phyloP scores from a whole-genome alignment of 768 basidiomycete species.

The Suillus fuscotomentosus region DNA sequence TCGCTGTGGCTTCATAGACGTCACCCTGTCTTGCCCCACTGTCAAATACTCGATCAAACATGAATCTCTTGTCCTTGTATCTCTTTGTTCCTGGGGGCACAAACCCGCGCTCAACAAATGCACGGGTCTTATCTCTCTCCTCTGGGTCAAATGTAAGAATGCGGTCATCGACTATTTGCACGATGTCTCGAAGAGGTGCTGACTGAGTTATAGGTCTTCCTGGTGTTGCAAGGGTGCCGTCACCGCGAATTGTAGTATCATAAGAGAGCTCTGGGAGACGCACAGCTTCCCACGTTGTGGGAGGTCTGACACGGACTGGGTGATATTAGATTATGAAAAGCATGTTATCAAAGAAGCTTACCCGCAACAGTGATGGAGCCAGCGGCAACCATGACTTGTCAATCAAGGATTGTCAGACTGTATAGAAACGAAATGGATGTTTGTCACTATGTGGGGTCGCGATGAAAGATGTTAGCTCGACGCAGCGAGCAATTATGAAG shows the following conservation, averaged over 20 bases:
- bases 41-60: slow-evolving; percentile 93
- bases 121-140: slow-evolving; percentile 76
- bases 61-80: slow-evolving; percentile 95
- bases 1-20: slow-evolving; percentile 84
- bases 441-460: not conserved
- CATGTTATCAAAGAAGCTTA: slow-evolving; percentile 31
- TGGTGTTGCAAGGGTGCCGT: slow-evolving; percentile 79
- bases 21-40: slow-evolving; percentile 80
- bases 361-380: slow-evolving; percentile 89
- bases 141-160: slow-evolving; percentile 96
- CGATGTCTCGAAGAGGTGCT: slow-evolving; percentile 68
- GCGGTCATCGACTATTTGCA: slow-evolving; percentile 91
- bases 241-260: slow-evolving; percentile 73
- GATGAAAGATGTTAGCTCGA: slow-evolving; percentile 1
- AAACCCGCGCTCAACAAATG: slow-evolving; percentile 85
- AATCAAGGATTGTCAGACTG: not conserved
- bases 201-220: slow-evolving; percentile 49
- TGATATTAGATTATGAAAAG: slow-evolving; percentile 12
- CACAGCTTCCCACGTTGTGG: slow-evolving; percentile 79
- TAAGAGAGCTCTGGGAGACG: slow-evolving; percentile 77
- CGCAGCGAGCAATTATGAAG: not conserved
- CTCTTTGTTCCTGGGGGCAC: slow-evolving; percentile 85
- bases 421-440: not conserved
- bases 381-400: slow-evolving; percentile 65
- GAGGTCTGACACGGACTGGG: slow-evolving; percentile 88